A percentile compares a stretch with the other conserved stretches of the same genome.
Evolutionary conservation across 495 filamentous ascomycete genomes (phyloP).

Genomic region (Trichoderma orchidacearum): DNA sequence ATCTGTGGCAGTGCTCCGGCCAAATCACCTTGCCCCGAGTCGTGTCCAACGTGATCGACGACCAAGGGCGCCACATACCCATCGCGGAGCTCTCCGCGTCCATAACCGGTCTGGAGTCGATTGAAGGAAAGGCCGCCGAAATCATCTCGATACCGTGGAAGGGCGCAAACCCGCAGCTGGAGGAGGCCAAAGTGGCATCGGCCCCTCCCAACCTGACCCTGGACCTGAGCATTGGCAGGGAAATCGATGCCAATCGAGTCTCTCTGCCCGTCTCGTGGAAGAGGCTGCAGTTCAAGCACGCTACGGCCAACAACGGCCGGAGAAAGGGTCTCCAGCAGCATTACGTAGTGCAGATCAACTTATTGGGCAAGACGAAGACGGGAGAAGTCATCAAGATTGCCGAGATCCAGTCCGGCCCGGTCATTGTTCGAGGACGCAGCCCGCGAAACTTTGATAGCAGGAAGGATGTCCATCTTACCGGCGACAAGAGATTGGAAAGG

Average conservation of each 20-base stretch:
- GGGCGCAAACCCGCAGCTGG: slow-evolving; percentile 45
- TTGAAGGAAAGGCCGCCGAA: slow-evolving; percentile 76
- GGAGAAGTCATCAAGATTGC: slow-evolving; percentile 43
- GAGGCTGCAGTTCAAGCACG: slow-evolving; percentile 80
- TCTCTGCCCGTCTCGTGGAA: slow-evolving; percentile 80
- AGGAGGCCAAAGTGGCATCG: slow-evolving; percentile 32
- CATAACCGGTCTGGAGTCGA: slow-evolving; percentile 79
- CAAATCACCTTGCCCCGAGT: slow-evolving; percentile 62
- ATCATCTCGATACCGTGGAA: slow-evolving; percentile 93
- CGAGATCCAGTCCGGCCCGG: slow-evolving; percentile 49
- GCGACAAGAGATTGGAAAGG: slow-evolving; percentile 6
- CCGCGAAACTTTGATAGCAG: slow-evolving; percentile 57
- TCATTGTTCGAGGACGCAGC: slow-evolving; percentile 55
- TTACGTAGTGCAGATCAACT: slow-evolving; percentile 51
- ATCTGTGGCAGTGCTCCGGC: slow-evolving; percentile 80
- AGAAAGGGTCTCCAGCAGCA: slow-evolving; percentile 59
- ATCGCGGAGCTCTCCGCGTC: slow-evolving; percentile 63
- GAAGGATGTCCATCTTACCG: slow-evolving; percentile 48
- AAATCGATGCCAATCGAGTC: slow-evolving; percentile 56
- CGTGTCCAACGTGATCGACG: slow-evolving; percentile 60
- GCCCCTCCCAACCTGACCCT: slow-evolving; percentile 48
- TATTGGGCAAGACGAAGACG: slow-evolving; percentile 45
- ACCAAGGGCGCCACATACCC: slow-evolving; percentile 61
- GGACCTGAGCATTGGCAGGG: slow-evolving; percentile 57
- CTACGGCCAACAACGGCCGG: slow-evolving; percentile 74